Base-by-base conservation (phyloP, 1,284 basidiomycete genomes). In the Fistulinella cinereoalba region DNA sequence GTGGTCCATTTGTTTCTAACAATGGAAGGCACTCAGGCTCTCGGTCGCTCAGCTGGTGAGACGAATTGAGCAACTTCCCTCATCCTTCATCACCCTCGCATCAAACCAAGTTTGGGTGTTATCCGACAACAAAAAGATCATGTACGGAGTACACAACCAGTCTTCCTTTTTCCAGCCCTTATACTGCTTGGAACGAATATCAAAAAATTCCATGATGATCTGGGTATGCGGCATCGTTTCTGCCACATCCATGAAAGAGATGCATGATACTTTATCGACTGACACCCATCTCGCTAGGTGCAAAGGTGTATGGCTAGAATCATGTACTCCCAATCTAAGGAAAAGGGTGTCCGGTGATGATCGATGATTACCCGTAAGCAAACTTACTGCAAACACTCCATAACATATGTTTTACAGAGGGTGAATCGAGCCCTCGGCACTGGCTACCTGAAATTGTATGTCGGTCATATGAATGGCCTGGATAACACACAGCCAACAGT, bases 131-230 rank as follows among this genome's bases (percentile, higher is more conserved):
- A 71, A 47, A 19, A 44, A 47, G 11, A 37, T 49, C 37, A 71
- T 55, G 44, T 68, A 71, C 1, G 34, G 15, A 33, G 53, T 45
- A 47, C 70, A 72, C n/a, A 71, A 15, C 65, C 59, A 65, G 27
- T 69, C 60, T 10, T 60, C 52, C 44, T 61, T 62, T 19, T 57
- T 51, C 70, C 66, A 69, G 18, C 53, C 31, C n/a, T 41, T 50
- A 52, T 61, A 69, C 7, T 27, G 19, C n/a, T 52, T 36, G 2
- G 49, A 58, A 38, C 56, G 60, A 18, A 67, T 29, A 42, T 60
- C 55, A 44, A 68, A 56, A 9, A 69, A 44, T 24, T 65, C 58
- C 8, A 47, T 37, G 6, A 71, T 48, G 22, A 69, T 37, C 15
- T 48, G 46, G 27, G 54, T 28, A 42, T 56, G 55, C 6, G 54